Evolutionary conservation across 495 filamentous ascomycete genomes (phyloP).

Genomic region (Lasiosphaeria miniovina): DNA sequence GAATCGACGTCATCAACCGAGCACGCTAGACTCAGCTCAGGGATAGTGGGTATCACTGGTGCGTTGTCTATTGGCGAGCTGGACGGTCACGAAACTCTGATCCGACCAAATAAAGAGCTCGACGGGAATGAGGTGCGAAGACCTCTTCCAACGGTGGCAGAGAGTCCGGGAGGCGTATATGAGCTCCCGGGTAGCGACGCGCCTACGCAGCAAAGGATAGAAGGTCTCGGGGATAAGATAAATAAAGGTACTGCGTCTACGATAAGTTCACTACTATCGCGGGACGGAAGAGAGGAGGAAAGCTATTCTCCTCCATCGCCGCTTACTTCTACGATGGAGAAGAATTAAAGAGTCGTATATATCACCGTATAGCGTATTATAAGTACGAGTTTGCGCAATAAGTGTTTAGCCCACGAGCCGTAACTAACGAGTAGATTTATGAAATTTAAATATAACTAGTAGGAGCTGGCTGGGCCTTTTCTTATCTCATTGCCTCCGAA

Average conservation of each 20-base stretch:
- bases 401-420: too few relatives aligned
- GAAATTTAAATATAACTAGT: too few relatives aligned
- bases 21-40: constrained; percentile 5
- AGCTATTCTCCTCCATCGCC: not conserved
- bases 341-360: not conserved
- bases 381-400: too few relatives aligned
- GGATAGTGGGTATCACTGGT: not conserved
- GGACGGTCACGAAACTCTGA: constrained; percentile 18
- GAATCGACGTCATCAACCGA: constrained; percentile 7
- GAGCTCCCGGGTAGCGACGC: constrained; percentile 11
- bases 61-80: constrained; percentile 8
- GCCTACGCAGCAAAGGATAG: not conserved
- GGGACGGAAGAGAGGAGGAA: not conserved
- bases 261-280: not conserved
- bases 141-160: constrained; percentile 8
- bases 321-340: not conserved
- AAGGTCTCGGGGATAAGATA: not conserved
- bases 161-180: constrained; percentile 12
- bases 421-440: too few relatives aligned
- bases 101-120: constrained; percentile 14
- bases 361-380: too few relatives aligned
- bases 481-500: too few relatives aligned
- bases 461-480: too few relatives aligned
- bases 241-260: not conserved
- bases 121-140: constrained; percentile 15